Evolutionary conservation across 257 asterid species (phyloP), one percentile per base, ranked within the genome.

Genomic region (Nicotiana tabacum): DNA sequence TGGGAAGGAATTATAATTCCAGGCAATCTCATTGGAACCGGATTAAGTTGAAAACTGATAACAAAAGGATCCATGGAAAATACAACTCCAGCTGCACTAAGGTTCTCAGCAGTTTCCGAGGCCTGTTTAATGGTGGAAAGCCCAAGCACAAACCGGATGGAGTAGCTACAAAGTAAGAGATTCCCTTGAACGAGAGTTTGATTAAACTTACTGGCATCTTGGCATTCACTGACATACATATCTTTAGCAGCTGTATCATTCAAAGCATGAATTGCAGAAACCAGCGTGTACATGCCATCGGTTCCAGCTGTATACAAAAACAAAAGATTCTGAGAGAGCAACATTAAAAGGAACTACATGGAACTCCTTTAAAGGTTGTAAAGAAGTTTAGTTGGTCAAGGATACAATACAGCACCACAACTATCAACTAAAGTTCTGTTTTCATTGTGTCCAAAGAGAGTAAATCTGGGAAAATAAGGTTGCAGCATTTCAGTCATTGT

Each of bases 41-140:
- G 99, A 77, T 96, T 94, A 60, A 96, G 95, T 88, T 94, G 98
- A 85, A 93, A 94, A 79, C 95, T 97, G 35, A 96, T 87, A 76
- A 96, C 95, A 53, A 90, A 94, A 64, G 99, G 98, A 85, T 96
- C 99, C 98, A 94, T 90, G 92, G 90, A 91, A 85, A 96, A 96
- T 69, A 94, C 98, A 10, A 96, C 95, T 30, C 99, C 98, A 66
- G 92, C 92, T 57, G 98, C 98, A 82, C 97, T 91, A 82, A 96
- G 95, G 85, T 92, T 93, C 78, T 79, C 82, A 0, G 97, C 98
- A 1, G 99, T 94, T 87, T 94, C 94, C 77, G 93, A 81, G 57
- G 98, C 98, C 80, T 88, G 93, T 87, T 90, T 92, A 85, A 94
- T 91, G 68, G 98, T 94, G 82, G 99, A 92, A 77, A 94, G 94